Evolutionary conservation across 2,329 filamentous ascomycete genomes (phyloP).

Genomic region (Falciphora oryzae): DNA sequence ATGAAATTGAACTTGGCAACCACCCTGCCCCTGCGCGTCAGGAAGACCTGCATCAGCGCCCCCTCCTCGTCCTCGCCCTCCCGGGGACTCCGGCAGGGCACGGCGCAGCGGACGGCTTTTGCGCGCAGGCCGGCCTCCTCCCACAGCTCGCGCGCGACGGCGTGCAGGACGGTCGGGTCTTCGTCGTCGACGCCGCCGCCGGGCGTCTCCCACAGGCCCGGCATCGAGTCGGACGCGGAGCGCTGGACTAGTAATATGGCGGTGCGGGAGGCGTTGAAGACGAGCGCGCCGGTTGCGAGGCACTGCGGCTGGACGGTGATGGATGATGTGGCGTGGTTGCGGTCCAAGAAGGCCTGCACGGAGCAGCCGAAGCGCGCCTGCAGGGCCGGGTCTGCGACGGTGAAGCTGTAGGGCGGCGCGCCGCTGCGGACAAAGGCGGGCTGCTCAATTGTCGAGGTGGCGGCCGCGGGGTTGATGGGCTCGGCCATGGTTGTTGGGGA

Average conservation of each 20-base stretch:
- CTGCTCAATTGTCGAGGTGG: neutral
- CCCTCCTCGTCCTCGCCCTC: conserved; percentile 9
- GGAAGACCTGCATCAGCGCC: conserved; percentile 15
- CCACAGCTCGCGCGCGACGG: conserved; percentile 33
- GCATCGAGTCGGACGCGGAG: conserved; percentile 31
- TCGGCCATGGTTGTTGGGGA: conserved; percentile 1
- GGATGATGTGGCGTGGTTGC: conserved; percentile 14
- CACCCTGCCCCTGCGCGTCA: conserved; percentile 18
- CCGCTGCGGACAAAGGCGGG: conserved; percentile 2
- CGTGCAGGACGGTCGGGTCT: conserved; percentile 30
- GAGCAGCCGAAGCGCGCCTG: conserved; percentile 13
- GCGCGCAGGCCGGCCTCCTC: conserved; percentile 34
- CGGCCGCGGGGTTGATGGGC: neutral
- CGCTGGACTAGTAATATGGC: conserved; percentile 35
- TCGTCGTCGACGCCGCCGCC: conserved; percentile 33
- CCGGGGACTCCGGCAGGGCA: conserved; percentile 12
- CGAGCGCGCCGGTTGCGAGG: conserved; percentile 22
- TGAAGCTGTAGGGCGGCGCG: conserved; percentile 19
- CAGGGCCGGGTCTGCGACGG: conserved; percentile 6
- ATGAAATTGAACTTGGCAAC: conserved; percentile 24
- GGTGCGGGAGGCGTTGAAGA: conserved; percentile 21
- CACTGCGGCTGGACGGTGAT: conserved; percentile 17
- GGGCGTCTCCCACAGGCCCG: conserved; percentile 35
- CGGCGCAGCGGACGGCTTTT: conserved; percentile 18
- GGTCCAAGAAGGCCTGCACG: conserved; percentile 17